Conservation (phyloP, 768 basidiomycete genomes). For the Xerocomellus dryophilus region DNA sequence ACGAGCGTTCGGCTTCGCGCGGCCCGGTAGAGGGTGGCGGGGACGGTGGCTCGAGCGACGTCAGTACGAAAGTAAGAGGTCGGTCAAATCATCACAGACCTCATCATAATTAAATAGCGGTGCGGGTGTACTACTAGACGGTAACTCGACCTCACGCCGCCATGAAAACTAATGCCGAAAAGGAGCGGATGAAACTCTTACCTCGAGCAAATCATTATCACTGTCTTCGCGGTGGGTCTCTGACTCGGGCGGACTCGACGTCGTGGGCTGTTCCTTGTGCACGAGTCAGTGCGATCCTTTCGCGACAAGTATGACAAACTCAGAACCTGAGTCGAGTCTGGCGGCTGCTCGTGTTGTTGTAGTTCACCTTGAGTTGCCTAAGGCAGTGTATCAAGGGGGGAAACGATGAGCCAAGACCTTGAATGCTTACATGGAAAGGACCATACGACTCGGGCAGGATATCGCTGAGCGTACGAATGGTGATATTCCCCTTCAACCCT, state of each 20-base stretch:
- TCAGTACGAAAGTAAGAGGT: too few relatives aligned
- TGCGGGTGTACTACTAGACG: too few relatives aligned
- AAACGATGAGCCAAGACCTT: background rate
- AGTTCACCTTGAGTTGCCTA: background rate
- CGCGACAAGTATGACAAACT: background rate
- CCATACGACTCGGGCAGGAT: conserved; percentile 2
- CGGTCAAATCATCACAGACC: too few relatives aligned
- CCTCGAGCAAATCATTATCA: background rate
- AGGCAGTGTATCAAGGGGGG: background rate
- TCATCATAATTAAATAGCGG: too few relatives aligned
- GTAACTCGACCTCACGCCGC: too few relatives aligned
- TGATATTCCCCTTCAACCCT: background rate
- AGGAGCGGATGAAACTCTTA: background rate
- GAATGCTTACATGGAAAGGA: background rate
- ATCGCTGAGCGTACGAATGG: background rate
- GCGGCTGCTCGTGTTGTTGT: too few relatives aligned
- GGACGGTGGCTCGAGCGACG: too few relatives aligned
- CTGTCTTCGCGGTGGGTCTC: background rate
- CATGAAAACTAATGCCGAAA: too few relatives aligned
- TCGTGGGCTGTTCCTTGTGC: background rate
- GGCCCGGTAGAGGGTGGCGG: too few relatives aligned
- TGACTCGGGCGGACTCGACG: background rate
- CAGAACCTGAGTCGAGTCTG: background rate
- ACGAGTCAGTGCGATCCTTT: background rate
- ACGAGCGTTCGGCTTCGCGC: too few relatives aligned